Evolutionary conservation across 2,329 filamentous ascomycete genomes (phyloP), one percentile per base, ranked within the genome.

Genomic region (Aspergillus flavus): DNA sequence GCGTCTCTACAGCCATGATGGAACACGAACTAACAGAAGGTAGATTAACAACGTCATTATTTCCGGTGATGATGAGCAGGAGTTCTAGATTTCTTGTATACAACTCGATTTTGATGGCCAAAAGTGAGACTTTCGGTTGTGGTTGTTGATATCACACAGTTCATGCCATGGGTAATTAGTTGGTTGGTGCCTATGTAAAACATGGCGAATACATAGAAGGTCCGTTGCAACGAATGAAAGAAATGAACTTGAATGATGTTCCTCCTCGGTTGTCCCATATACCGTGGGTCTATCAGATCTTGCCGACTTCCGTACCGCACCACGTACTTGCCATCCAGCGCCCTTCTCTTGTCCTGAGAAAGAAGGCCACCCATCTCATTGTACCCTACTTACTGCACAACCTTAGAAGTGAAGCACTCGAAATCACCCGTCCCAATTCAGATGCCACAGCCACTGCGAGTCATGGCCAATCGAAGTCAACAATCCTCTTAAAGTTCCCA

Each of bases 41-140:
- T 45, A 87, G 83, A 86, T 89, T 77, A 97, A 97, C 85, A 96
- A 97, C 78, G 94, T 97, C 68, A 97, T 97, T 79, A 89, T 97
- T 72, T 88, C 93, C 63, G 94, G 94, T 61, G 88, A 87, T 68
- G 94, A 94, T 70, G 92, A 96, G 67, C 88, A 94, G 69, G 93
- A 97, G 72, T 97, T 90, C 80, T 97, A 91, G 79, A 71, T 72
- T 68, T 69, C 64, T 68, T 68, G 64, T 70, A 69, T 64, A 70
- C 61, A 63, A 61, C 46, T 62, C 48, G 46, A 58, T 56, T 65
- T 57, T 61, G 54, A 64, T 62, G 66, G 63, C 66, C 60, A 55
- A 69, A 66, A 66, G 61, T 64, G 64, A 65, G 61, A 56, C 56
- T 43, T 59, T 61, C 54, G 56, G 50, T 61, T 64, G 61, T 65